A percentile compares a stretch with the other conserved stretches of the same genome.
Evolutionary conservation across 768 basidiomycete genomes (phyloP).

Genomic region (Kwoniella bestiolae): DNA sequence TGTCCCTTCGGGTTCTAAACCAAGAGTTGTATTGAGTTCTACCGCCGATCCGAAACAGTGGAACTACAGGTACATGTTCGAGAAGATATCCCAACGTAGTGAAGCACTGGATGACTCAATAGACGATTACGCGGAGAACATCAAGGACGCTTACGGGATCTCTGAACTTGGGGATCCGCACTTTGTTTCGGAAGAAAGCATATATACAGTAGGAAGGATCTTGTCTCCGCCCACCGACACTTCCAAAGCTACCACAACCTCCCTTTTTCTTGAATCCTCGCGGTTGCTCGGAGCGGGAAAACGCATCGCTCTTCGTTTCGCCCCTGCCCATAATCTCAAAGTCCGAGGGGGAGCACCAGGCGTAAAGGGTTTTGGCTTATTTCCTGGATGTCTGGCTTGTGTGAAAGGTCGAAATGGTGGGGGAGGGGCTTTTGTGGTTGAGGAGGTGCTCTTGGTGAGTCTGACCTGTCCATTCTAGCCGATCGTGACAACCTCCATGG

Average conservation of each 20-base stretch:
- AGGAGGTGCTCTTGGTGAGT: conserved; percentile 78
- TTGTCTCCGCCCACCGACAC: conserved; percentile 59
- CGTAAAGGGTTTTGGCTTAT: conserved; percentile 71
- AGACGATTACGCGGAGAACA: conserved; percentile 77
- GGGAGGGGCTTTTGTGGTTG: conserved; percentile 80
- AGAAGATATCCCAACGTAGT: conserved; percentile 80
- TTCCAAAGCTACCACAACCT: conserved; percentile 73
- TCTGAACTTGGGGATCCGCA: conserved; percentile 77
- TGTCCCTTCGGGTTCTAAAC: conserved; percentile 28
- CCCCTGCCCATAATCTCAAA: conserved; percentile 63
- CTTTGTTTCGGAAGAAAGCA: conserved; percentile 68
- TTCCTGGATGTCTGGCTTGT: conserved; percentile 85
- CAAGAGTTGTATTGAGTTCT: conserved; percentile 50
- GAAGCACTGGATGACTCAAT: conserved; percentile 84
- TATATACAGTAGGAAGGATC: conserved; percentile 71
- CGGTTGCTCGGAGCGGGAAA: conserved; percentile 68
- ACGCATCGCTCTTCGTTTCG: conserved; percentile 73
- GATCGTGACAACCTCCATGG: no score
- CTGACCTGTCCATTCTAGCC: neutral
- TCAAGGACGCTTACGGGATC: conserved; percentile 72
- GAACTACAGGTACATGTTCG: conserved; percentile 82
- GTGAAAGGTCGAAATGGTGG: conserved; percentile 89
- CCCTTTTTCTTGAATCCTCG: conserved; percentile 80
- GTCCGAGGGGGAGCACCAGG: conserved; percentile 71
- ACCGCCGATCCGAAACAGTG: conserved; percentile 50